Conservation (phyloP, 352 stramenopile genomes). For the Globisporangium canariense region DNA sequence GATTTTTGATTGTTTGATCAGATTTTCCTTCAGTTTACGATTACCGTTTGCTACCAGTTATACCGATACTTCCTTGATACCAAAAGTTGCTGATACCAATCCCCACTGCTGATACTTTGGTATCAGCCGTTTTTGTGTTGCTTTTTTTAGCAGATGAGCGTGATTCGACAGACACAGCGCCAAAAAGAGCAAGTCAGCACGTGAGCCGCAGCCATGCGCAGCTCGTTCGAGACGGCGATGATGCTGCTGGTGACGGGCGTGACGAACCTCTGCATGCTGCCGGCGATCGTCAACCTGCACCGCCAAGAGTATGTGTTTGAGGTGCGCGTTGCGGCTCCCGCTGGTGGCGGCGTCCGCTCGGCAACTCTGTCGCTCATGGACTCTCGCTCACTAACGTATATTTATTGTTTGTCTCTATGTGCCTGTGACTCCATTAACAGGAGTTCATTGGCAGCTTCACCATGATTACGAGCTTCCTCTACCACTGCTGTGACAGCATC, state of each 20-base stretch:
- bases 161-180: no score
- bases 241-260: conserved; percentile 72
- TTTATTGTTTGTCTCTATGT: background rate
- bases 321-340: conserved; percentile 26
- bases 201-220: conserved; percentile 32
- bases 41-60: no score
- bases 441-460: conserved; percentile 76
- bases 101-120: no score
- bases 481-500: conserved; percentile 78
- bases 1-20: no score
- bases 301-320: conserved; percentile 64
- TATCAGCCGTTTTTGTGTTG: no score
- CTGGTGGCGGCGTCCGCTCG: background rate
- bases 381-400: no score
- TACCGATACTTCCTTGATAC: no score
- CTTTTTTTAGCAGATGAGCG: no score
- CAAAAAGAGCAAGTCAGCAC: no score
- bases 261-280: conserved; percentile 82
- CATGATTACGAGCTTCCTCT: conserved; percentile 77
- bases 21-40: no score
- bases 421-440: conserved; percentile 18
- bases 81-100: no score
- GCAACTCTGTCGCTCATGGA: background rate
- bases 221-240: conserved; percentile 57
- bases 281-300: conserved; percentile 59